Evolutionary conservation across 2,329 filamentous ascomycete species (phyloP), one percentile per base, ranked within the genome.

Genomic region (Beauveria caledonica): DNA sequence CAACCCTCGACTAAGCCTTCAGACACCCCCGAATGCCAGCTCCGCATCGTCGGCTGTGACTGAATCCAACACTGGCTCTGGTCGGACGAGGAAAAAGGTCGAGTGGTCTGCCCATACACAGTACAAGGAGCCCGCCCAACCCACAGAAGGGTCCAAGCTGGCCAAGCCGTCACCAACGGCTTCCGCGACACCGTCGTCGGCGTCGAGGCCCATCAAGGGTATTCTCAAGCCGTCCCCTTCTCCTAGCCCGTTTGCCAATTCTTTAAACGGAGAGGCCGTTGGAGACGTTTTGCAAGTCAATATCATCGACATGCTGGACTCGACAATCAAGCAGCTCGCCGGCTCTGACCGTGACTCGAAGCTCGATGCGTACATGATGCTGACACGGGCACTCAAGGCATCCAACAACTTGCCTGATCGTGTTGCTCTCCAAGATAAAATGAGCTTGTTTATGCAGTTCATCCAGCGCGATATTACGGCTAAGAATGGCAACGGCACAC

Each of bases 321-420:
- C 90, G 0, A 85, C 91, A 5, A 82, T 91, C 40, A 87, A 90
- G 72, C 89, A 94, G 73, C 81, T 99, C 52, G 89, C 88, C 42
- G 86, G 89, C 23, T 78, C 85, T 33, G 88, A 92, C 65, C 81
- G 87, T 58, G 82, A 86, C 61, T 86, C 85, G 13, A 88, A 88
- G 65, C 74, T 94, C 36, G 94, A 99, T 74, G 90, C 92, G 53
- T 97, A 99, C 69, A 86, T 87, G 70, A 88, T 88, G 68, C 78
- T 99, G 49, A 84, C 88, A 36, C 82, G 86, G 39, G 86, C 87
- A 4, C 77, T 97, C 66, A 89, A 90, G 70, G 83, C 88, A 6
- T 96, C 93, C 61, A 90, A 92, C 63, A 89, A 90, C 65, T 76
- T 95, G 15, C 92, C 92, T 0, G 88, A 94, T 65, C 78, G 85